Base-by-base conservation (phyloP, 2,329 filamentous ascomycete species). In the Botrytis galanthina region DNA sequence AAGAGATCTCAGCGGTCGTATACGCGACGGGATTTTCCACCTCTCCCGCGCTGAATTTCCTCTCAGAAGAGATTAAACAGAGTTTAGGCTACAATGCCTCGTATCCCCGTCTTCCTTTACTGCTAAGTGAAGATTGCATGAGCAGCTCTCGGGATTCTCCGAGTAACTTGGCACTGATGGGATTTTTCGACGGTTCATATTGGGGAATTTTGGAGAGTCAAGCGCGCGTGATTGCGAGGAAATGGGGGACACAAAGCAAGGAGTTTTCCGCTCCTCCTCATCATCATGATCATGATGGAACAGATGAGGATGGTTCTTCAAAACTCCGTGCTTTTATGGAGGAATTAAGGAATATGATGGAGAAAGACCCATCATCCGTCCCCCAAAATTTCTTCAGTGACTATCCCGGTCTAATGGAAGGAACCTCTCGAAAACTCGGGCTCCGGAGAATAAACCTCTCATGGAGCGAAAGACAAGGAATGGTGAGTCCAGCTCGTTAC, bases 131-230 rank as follows among this genome's bases (percentile, higher is more conserved):
- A 20, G 57, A 72, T 48, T 44, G 22, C 37, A 59, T 48, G 16
- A 72, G 61, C 51, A 42, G 60, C 1, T 60, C 70, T 9, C 20
- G 32, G 16, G 51, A 63, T 7, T 35, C 70, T 2, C 62, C 70
- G 1, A 37, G 54, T 10, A 73, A 22, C n/a, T 39, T 73, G 4
- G 72, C 67, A 20, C 35, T 73, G 4, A 73, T 73, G 64, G 71
- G 71, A 12, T 73, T 70, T 42, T 59, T 51, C 4, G 57, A 70
- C 39, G 72, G 72, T 2, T 64, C 66, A 12, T 73, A 71, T 46
- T 73, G 72, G 67, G 72, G 72, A 20, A 20, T 73, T 26, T 26
- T 73, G 18, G 72, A 73, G 46, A 70, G 14, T 12, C 66, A 71
- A 66, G 72, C 72, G 32, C 66, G 72, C 7, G 37, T 64, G 12